A percentile compares a stretch with the other conserved stretches of the same genome.
phyloP scores from a whole-genome alignment of 1,139 yeast species.

The Tardiomyces depauwii region DNA sequence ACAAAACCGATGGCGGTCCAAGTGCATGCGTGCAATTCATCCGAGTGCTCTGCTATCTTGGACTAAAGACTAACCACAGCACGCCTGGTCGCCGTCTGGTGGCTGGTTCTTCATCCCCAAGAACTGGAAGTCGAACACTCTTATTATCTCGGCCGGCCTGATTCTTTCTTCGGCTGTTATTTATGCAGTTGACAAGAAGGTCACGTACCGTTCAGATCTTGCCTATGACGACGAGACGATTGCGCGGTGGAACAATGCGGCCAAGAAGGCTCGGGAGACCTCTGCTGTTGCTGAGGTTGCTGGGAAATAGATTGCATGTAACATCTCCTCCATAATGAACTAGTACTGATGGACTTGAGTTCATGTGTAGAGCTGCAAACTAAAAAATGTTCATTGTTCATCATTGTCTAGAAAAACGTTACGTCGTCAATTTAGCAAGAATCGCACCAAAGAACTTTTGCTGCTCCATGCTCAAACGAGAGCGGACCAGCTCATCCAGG shows the following conservation, averaged over 20 bases:
- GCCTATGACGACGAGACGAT: constrained; percentile 26
- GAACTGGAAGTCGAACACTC: constrained; percentile 31
- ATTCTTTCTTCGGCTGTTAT: constrained; percentile 21
- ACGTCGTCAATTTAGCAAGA: background rate
- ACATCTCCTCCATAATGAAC: background rate
- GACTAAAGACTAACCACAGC: background rate
- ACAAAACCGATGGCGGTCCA: too few relatives aligned
- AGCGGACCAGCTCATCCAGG: too few relatives aligned
- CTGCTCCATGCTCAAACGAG: too few relatives aligned
- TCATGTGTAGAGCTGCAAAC: too few relatives aligned
- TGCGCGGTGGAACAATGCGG: constrained; percentile 29
- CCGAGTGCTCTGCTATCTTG: too few relatives aligned
- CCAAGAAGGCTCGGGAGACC: constrained; percentile 24
- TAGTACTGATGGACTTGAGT: too few relatives aligned
- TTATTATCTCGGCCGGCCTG: constrained; percentile 22
- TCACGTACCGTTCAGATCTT: constrained; percentile 18
- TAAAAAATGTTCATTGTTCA: background rate
- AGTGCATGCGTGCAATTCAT: too few relatives aligned
- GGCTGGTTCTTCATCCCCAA: constrained; percentile 35
- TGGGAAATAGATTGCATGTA: background rate
- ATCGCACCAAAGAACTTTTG: too few relatives aligned
- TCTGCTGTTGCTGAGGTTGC: constrained; percentile 11
- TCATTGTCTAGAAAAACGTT: background rate
- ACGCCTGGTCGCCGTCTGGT: constrained; percentile 30
- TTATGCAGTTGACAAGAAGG: constrained; percentile 21